phyloP scores from a whole-genome alignment of 163 green algal genomes.

The Chlorella variabilis region DNA sequence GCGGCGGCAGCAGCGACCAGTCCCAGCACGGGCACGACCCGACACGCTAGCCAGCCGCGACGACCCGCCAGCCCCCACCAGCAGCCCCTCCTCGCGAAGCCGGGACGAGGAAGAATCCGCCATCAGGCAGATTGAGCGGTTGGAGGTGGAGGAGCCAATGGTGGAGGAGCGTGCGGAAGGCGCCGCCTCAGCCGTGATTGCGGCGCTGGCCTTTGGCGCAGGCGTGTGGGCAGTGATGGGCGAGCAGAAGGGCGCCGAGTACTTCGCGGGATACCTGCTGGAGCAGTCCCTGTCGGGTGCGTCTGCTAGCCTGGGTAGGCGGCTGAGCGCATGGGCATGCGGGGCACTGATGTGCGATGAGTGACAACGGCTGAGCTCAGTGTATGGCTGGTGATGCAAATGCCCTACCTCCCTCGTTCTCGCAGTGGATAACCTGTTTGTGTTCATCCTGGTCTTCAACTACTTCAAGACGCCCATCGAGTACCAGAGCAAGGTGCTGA shows the following conservation, averaged over 20 bases:
- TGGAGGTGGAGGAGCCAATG: constrained; percentile 40
- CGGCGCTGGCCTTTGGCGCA: constrained; percentile 68
- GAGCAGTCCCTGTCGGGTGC: constrained; percentile 89
- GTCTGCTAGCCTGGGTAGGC: neutral
- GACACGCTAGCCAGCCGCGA: neutral
- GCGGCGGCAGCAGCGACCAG: neutral
- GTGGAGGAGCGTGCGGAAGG: constrained; percentile 56
- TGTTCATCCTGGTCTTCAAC: constrained; percentile 98
- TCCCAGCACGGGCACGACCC: neutral
- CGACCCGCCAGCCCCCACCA: neutral
- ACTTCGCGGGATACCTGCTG: constrained; percentile 94
- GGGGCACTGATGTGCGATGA: too few species aligned
- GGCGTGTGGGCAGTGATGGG: constrained; percentile 66
- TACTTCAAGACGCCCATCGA: constrained; percentile 91
- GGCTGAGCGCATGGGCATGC: neutral
- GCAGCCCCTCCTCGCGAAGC: neutral
- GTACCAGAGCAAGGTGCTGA: constrained; percentile 83
- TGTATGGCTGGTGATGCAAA: too few species aligned
- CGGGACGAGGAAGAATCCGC: neutral
- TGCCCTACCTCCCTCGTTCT: too few species aligned
- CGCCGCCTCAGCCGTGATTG: constrained; percentile 65
- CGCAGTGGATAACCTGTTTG: constrained; percentile 97
- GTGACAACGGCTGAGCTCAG: too few species aligned
- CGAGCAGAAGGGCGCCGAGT: constrained; percentile 62
- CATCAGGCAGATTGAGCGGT: neutral